Evolutionary conservation across 306 rosid genomes (phyloP).

Genomic region (Quercus bicolor): DNA sequence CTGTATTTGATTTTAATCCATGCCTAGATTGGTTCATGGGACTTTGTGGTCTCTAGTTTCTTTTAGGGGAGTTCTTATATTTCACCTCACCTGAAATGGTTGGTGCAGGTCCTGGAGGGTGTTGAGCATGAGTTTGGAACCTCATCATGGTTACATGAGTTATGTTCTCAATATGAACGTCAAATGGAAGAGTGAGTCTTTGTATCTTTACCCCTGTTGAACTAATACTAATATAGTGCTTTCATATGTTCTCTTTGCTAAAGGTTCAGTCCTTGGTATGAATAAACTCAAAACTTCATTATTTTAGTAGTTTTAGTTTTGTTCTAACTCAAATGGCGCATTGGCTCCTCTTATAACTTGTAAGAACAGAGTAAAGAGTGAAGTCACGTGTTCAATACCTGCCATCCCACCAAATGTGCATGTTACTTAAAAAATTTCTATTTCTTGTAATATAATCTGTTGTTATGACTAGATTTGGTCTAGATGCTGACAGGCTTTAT

Average conservation of each 20-base stretch:
- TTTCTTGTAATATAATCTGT: no score
- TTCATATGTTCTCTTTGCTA: not conserved
- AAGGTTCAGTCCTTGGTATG: not conserved
- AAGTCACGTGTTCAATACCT: no score
- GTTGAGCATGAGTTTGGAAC: conserved; percentile 57
- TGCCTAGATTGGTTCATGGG: not conserved
- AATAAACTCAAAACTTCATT: not conserved
- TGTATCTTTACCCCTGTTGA: conserved; percentile 4
- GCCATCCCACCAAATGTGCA: no score
- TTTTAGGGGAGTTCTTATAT: not conserved
- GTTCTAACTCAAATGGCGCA: no score
- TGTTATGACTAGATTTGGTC: no score
- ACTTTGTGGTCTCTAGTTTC: not conserved
- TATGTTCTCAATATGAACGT: conserved; percentile 78
- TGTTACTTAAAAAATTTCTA: no score
- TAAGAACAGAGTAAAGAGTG: no score
- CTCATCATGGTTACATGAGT: conserved; percentile 52
- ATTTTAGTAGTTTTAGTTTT: no score
- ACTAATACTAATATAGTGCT: not conserved
- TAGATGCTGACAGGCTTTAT: no score
- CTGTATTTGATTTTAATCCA: not conserved
- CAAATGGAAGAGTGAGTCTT: conserved; percentile 68
- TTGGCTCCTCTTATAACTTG: no score
- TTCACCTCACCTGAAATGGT: conserved; percentile 14
- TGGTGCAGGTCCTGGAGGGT: conserved; percentile 70